Evolutionary conservation across 352 stramenopile genomes (phyloP).

Genomic region (Globisporangium acanthophoron): DNA sequence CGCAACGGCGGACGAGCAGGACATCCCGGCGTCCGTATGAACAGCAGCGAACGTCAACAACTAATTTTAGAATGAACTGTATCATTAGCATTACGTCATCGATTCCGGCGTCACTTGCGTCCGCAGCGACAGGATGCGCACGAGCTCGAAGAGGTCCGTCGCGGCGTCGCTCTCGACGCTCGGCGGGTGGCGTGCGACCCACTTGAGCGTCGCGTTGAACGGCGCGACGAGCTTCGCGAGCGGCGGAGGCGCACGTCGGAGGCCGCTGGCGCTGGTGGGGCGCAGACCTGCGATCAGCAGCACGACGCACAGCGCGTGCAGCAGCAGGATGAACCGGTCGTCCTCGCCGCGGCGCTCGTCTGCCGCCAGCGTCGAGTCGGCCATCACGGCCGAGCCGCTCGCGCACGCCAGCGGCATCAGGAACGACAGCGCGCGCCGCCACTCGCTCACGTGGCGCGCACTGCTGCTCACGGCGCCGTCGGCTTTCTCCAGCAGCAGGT

Average conservation of each 20-base stretch:
- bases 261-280: slow-evolving; percentile 9
- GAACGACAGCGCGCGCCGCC: slow-evolving; percentile 67
- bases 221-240: slow-evolving; percentile 43
- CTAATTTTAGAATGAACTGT: neutral
- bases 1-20: slow-evolving; percentile 22
- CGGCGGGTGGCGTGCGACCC: slow-evolving; percentile 55
- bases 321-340: slow-evolving; percentile 72
- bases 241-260: slow-evolving; percentile 7
- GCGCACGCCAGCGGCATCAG: slow-evolving; percentile 70
- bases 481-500: slow-evolving; percentile 66
- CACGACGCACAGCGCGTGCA: slow-evolving; percentile 66
- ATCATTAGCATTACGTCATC: neutral
- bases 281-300: slow-evolving; percentile 56
- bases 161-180: slow-evolving; percentile 43
- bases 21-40: slow-evolving; percentile 47
- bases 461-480: slow-evolving; percentile 16
- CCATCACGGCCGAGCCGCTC: slow-evolving; percentile 43
- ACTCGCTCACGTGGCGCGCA: slow-evolving; percentile 46
- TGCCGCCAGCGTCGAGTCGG: slow-evolving; percentile 33
- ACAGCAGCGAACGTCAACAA: neutral
- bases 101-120: slow-evolving; percentile 35
- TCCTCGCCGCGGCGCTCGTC: slow-evolving; percentile 56
- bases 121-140: slow-evolving; percentile 53
- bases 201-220: slow-evolving; percentile 49
- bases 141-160: slow-evolving; percentile 65